These are phyloP conservation scores for Monilinia vaccinii-corymbosi DNA, from an alignment of 2,329 filamentous ascomycete genomes.

Conservation along the genomic window DNA sequence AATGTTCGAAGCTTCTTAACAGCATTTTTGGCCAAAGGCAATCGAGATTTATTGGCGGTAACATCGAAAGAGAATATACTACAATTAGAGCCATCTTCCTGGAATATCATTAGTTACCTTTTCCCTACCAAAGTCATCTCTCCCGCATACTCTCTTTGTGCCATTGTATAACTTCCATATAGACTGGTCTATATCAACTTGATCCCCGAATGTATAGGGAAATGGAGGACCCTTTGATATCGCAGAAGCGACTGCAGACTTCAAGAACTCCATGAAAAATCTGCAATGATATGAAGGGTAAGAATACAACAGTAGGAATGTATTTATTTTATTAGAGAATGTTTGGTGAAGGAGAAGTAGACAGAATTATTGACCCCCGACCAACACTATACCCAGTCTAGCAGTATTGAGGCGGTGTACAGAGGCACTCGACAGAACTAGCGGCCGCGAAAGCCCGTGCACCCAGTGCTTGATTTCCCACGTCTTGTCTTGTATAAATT, in stretches of 20 bases:
- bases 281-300: background rate
- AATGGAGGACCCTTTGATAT: constrained; percentile 93
- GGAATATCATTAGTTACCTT: constrained; percentile 16
- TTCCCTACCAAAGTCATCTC: background rate
- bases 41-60: constrained; percentile 64
- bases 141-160: constrained; percentile 61
- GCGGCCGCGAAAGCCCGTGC: background rate
- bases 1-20: constrained; percentile 88
- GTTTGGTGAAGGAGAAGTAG: constrained; percentile 6
- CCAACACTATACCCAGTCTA: constrained; percentile 2
- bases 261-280: constrained; percentile 81
- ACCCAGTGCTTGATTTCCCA: background rate
- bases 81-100: constrained; percentile 92
- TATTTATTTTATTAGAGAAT: background rate
- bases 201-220: constrained; percentile 86
- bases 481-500: background rate
- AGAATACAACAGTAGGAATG: background rate
- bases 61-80: constrained; percentile 97
- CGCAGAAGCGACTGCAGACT: constrained; percentile 92
- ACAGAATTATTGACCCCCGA: constrained; percentile 2
- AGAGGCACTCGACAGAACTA: background rate
- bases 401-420: background rate
- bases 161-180: constrained; percentile 97
- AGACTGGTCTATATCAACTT: constrained; percentile 83
- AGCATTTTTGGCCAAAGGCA: constrained; percentile 87